A percentile compares a stretch with the other conserved stretches of the same genome.
These are phyloP conservation scores for Pyronema omphalodes DNA, from an alignment of 495 filamentous ascomycete species.

Conservation along the genomic window DNA sequence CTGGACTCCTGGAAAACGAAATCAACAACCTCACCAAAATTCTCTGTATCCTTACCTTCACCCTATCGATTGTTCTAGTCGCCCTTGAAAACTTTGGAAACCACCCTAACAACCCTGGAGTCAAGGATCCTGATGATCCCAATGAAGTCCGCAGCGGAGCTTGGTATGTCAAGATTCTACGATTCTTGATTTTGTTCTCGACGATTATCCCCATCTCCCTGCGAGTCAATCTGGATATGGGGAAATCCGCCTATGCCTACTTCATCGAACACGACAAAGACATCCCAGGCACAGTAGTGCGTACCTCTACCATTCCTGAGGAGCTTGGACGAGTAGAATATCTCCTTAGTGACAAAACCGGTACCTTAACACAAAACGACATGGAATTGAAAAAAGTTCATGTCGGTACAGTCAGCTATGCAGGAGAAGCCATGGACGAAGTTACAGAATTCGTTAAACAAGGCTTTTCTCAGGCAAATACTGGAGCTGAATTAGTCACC, in stretches of 20 bases:
- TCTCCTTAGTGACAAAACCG: conserved; percentile 90
- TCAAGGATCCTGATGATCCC: conserved; percentile 28
- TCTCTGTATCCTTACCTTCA: conserved; percentile 68
- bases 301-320: conserved; percentile 94
- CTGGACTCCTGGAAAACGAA: conserved; percentile 81
- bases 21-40: conserved; percentile 98
- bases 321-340: conserved; percentile 94
- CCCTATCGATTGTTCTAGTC: conserved; percentile 77
- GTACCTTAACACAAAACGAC: conserved; percentile 91
- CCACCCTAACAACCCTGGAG: conserved; percentile 31
- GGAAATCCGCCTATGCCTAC: conserved; percentile 85
- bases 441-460: conserved; percentile 71
- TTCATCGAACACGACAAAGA: conserved; percentile 85
- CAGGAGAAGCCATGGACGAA: conserved; percentile 96
- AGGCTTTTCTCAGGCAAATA: conserved; percentile 41
- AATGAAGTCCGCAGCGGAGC: conserved; percentile 4
- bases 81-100: conserved; percentile 63
- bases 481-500: conserved; percentile 39
- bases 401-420: conserved; percentile 93
- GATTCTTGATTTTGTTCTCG: conserved; percentile 94
- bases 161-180: conserved; percentile 92
- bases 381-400: conserved; percentile 99
- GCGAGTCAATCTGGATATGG: conserved; percentile 90
- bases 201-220: conserved; percentile 96
- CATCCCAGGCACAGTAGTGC: conserved; percentile 79